A percentile compares a stretch with the other conserved stretches of the same genome.
These are phyloP conservation scores for Magnolia sinica DNA, from an alignment of 164 flowering plant species.

Conservation along the genomic window DNA sequence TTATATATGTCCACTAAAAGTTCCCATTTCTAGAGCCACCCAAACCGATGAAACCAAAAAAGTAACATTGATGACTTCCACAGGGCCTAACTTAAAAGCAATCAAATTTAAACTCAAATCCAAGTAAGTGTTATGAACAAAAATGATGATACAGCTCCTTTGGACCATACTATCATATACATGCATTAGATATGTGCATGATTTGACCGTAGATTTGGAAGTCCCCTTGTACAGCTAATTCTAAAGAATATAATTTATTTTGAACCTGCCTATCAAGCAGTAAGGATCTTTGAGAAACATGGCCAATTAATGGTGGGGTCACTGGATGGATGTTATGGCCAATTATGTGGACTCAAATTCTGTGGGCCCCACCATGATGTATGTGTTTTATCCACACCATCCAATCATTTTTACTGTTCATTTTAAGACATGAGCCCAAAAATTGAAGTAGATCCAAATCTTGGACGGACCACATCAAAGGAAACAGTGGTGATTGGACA, in stretches of 20 bases:
- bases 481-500: too few species aligned
- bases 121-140: neutral
- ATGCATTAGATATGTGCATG: neutral
- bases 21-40: neutral
- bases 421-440: too few species aligned
- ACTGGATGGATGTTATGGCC: neutral
- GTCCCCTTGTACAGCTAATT: neutral
- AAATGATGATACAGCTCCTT: neutral
- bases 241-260: neutral
- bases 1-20: too few species aligned
- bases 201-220: neutral
- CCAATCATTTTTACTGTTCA: too few species aligned
- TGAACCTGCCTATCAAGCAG: neutral
- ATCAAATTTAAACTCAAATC: neutral
- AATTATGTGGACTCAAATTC: too few species aligned
- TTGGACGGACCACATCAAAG: too few species aligned
- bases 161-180: neutral
- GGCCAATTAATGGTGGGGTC: neutral
- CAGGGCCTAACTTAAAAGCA: neutral
- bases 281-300: neutral
- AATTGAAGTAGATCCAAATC: too few species aligned
- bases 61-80: neutral
- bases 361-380: too few species aligned
- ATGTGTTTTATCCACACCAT: too few species aligned
- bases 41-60: neutral